Percentiles rank a stretch among this genome's conserved stretches.
Evolutionary conservation across 2,329 filamentous ascomycete species (phyloP).

Genomic region (Nemania diffusa): DNA sequence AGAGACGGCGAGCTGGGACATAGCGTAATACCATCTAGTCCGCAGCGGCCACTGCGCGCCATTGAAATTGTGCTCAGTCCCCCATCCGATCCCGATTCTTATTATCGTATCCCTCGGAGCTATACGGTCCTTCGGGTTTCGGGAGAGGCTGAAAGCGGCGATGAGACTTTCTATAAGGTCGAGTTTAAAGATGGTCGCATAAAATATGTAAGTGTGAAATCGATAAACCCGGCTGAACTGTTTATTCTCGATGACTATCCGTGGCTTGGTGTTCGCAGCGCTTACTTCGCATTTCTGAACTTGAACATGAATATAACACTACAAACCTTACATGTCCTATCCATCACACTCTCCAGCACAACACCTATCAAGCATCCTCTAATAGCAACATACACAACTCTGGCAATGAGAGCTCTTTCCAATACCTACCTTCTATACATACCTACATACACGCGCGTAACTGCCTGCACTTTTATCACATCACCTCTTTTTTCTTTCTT

Average conservation of each 20-base stretch:
- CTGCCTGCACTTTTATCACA: too few relatives aligned
- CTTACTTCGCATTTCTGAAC: neutral
- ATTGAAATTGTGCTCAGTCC: conserved; percentile 48
- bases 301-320: neutral
- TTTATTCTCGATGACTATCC: neutral
- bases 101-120: conserved; percentile 48
- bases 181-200: conserved; percentile 60
- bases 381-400: too few relatives aligned
- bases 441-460: too few relatives aligned
- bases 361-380: too few relatives aligned
- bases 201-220: conserved; percentile 55
- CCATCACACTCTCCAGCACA: neutral
- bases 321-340: too few relatives aligned
- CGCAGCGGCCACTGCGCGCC: conserved; percentile 29
- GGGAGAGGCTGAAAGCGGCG: conserved; percentile 45
- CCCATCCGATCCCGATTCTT: conserved; percentile 42
- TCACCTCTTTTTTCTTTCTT: too few relatives aligned
- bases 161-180: conserved; percentile 50
- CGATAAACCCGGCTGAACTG: neutral
- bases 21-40: neutral
- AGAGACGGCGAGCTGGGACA: neutral
- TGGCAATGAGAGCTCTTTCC: too few relatives aligned
- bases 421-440: too few relatives aligned
- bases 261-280: neutral
- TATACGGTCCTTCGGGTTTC: conserved; percentile 53